Percentiles rank a stretch among this genome's conserved stretches.
These are phyloP conservation scores for Plasmodium coatneyi DNA, from an alignment of 169 alveolate genomes.

Conservation along the genomic window DNA sequence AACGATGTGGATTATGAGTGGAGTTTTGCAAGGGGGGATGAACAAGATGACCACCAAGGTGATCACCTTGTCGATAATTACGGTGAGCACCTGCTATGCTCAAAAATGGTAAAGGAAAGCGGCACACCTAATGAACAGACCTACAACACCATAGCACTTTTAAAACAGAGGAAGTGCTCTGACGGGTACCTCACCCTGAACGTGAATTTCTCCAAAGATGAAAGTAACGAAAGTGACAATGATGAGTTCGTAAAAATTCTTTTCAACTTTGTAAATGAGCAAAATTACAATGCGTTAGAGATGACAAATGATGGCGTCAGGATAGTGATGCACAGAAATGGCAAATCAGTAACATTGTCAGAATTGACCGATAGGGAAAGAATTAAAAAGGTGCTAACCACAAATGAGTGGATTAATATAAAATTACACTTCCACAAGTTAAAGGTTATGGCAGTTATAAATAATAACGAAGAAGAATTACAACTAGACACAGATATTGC, in stretches of 20 bases:
- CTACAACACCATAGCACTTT: constrained; percentile 25
- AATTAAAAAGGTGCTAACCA: constrained; percentile 45
- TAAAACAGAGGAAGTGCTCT: constrained; percentile 51
- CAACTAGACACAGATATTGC: constrained; percentile 62
- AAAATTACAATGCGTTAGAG: constrained; percentile 59
- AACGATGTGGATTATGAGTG: constrained; percentile 30
- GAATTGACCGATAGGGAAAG: constrained; percentile 79
- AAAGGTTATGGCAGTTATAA: constrained; percentile 68
- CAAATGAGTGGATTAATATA: constrained; percentile 79
- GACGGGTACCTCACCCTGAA: constrained; percentile 53
- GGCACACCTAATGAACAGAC: neutral
- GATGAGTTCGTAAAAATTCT: constrained; percentile 26
- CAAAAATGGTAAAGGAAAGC: constrained; percentile 5
- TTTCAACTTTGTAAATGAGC: constrained; percentile 47
- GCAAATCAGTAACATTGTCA: constrained; percentile 74
- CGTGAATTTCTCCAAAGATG: constrained; percentile 17
- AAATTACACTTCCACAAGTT: constrained; percentile 74
- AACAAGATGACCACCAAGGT: neutral
- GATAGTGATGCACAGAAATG: constrained; percentile 46
- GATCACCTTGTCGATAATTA: neutral
- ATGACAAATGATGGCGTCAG: constrained; percentile 17
- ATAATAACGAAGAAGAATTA: constrained; percentile 71
- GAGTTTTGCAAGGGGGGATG: constrained; percentile 30
- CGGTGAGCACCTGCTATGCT: constrained; percentile 27
- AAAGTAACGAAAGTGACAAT: neutral